Evolutionary conservation across 108 stramenopile genomes (phyloP).

Genomic region (Mediolabrus comicus): DNA sequence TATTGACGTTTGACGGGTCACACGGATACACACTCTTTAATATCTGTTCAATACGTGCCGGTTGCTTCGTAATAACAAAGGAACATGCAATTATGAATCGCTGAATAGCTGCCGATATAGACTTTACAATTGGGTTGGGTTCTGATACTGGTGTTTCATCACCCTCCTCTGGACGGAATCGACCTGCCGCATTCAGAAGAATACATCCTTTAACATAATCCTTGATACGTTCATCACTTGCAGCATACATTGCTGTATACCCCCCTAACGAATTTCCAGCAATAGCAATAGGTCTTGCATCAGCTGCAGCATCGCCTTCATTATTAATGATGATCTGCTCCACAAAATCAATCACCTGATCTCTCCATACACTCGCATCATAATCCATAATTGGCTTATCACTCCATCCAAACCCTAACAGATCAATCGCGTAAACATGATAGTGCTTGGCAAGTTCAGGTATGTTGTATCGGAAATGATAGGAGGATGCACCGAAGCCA

Average conservation of each 20-base stretch:
- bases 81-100: conserved; percentile 60
- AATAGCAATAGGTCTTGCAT: conserved; percentile 28
- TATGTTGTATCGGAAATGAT: conserved; percentile 65
- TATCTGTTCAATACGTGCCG: conserved; percentile 76
- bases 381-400: conserved; percentile 79
- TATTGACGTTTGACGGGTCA: conserved; percentile 63
- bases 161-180: conserved; percentile 24
- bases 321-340: conserved; percentile 32
- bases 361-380: conserved; percentile 64
- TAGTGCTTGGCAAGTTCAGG: conserved; percentile 27
- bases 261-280: conserved; percentile 82
- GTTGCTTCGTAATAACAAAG: conserved; percentile 82
- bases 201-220: conserved; percentile 58
- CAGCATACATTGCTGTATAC: conserved; percentile 57
- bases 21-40: conserved; percentile 74
- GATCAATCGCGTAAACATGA: conserved; percentile 57
- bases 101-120: conserved; percentile 44
- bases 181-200: conserved; percentile 52
- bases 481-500: conserved; percentile 74
- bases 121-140: conserved; percentile 41
- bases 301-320: not conserved
- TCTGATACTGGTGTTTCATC: conserved; percentile 3
- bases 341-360: conserved; percentile 58
- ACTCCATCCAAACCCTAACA: conserved; percentile 75
- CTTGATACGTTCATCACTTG: conserved; percentile 52